Conservation (phyloP, 768 basidiomycete genomes). For the Phallus indusiatus region DNA sequence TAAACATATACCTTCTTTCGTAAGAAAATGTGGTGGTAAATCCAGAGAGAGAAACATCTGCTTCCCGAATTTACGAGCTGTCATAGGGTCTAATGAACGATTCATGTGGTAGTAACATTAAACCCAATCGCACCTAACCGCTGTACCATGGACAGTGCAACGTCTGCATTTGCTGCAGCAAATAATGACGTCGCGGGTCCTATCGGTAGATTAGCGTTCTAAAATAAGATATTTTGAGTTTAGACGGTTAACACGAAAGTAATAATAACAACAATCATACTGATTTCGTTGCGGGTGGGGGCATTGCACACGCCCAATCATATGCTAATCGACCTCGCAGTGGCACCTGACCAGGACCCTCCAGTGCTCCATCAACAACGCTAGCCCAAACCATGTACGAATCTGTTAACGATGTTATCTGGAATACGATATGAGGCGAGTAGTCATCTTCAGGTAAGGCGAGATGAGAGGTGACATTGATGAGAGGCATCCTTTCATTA, state of each 20-base stretch:
- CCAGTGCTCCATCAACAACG: conserved; percentile 36
- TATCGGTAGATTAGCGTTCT: conserved; percentile 12
- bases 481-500: neutral
- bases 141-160: conserved; percentile 65
- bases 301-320: conserved; percentile 85
- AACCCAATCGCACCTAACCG: conserved; percentile 52
- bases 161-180: conserved; percentile 50
- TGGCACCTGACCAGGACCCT: conserved; percentile 37
- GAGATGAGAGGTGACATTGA: conserved; percentile 1
- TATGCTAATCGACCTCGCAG: conserved; percentile 47
- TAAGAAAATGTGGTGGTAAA: conserved; percentile 28
- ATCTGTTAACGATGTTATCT: conserved; percentile 55
- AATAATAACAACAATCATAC: neutral
- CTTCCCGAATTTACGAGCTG: conserved; percentile 56
- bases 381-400: conserved; percentile 84
- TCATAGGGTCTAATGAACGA: conserved; percentile 9
- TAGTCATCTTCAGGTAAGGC: neutral
- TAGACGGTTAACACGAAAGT: neutral
- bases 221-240: neutral
- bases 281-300: conserved; percentile 30
- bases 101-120: conserved; percentile 9
- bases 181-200: conserved; percentile 55
- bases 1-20: conserved; percentile 40
- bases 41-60: conserved; percentile 72
- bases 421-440: conserved; percentile 48